Conservation (phyloP, 257 asterid species). For the Rauvolfia tetraphylla region DNA sequence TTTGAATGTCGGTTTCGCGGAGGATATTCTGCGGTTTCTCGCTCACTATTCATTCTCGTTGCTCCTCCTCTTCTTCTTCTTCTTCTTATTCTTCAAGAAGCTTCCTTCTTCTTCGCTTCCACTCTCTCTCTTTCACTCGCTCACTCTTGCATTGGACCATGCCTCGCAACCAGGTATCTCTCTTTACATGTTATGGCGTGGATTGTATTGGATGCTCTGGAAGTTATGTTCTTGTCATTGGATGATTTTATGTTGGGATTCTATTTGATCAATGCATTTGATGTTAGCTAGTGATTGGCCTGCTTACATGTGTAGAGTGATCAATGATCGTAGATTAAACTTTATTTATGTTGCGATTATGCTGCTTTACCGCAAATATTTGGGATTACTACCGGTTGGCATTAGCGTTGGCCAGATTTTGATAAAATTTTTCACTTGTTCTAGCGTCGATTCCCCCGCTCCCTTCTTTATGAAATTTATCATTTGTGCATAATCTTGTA, state of each 20-base stretch:
- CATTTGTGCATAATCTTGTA: not conserved
- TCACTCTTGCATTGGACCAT: slow-evolving; percentile 30
- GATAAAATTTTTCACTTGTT: not conserved
- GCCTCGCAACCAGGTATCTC: slow-evolving; percentile 58
- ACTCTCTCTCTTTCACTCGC: slow-evolving; percentile 16
- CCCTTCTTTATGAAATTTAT: not conserved
- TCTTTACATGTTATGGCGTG: not conserved
- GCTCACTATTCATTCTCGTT: slow-evolving; percentile 17
- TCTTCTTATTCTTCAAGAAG: slow-evolving; percentile 21
- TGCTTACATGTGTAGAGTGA: not conserved
- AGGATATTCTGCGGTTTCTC: slow-evolving; percentile 31
- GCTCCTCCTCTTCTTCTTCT: slow-evolving; percentile 4
- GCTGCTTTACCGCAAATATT: not conserved
- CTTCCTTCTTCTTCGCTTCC: slow-evolving; percentile 19
- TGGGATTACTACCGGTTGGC: not conserved
- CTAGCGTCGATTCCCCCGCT: not conserved
- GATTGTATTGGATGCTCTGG: not conserved
- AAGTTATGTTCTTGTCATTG: not conserved
- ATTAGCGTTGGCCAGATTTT: not conserved
- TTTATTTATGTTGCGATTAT: no score
- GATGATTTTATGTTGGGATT: not conserved
- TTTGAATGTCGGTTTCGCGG: slow-evolving; percentile 50
- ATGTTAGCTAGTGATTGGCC: not conserved
- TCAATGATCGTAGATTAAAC: not conserved
- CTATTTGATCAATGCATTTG: not conserved